A percentile compares a stretch with the other conserved stretches of the same genome.
Conservation (phyloP, 163 green algal species). For the Chloromonas sp. region DNA sequence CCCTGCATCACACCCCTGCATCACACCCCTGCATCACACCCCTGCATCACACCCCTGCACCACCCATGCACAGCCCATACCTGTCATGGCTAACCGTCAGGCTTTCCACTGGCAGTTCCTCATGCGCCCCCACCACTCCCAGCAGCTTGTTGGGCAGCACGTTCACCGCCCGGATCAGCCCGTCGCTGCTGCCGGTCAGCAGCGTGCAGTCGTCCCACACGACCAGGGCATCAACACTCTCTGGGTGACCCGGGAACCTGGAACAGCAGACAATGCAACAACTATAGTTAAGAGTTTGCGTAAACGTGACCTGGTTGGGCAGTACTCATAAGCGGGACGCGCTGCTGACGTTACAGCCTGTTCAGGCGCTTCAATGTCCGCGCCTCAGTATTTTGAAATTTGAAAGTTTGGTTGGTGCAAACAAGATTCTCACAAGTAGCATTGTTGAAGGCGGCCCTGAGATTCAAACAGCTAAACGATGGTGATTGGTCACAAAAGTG, state of each 20-base stretch:
- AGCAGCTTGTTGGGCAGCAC: conserved; percentile 88
- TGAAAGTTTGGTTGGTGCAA: no score
- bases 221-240: conserved; percentile 76
- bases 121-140: conserved; percentile 73
- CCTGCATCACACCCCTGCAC: background rate
- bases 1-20: no score
- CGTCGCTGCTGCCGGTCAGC: conserved; percentile 79
- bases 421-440: background rate
- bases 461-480: background rate
- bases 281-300: background rate
- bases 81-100: conserved; percentile 41
- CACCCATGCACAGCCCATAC: background rate
- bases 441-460: background rate
- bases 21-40: no score
- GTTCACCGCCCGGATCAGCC: conserved; percentile 71
- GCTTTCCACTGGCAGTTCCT: conserved; percentile 73
- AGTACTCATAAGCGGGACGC: no score
- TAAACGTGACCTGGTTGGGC: no score
- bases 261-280: background rate
- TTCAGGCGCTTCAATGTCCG: no score
- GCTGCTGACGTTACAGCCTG: no score
- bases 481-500: no score
- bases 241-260: conserved; percentile 77
- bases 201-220: conserved; percentile 80
- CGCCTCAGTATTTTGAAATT: no score